Evolutionary conservation across 83 land plant genomes (phyloP), one percentile per base, ranked within the genome.

Genomic region (Diphasiastrum complanatum): DNA sequence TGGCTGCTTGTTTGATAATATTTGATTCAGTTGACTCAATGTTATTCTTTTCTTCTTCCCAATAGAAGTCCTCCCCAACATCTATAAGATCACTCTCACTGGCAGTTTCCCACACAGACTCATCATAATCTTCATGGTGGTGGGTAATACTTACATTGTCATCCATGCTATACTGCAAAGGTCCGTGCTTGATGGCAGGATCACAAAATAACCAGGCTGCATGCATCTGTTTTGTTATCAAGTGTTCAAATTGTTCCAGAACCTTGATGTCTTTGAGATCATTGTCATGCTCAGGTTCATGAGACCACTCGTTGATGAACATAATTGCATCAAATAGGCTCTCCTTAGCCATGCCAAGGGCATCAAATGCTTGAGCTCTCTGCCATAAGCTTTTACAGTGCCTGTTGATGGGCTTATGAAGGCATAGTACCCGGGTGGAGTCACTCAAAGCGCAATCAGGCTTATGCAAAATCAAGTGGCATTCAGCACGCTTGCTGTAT

Each of bases 281-380:
- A 8, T 8, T 8, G 20, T 49, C 8, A 28, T 8, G 6, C 58
- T 54, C 58, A 22, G 33, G 5, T 4, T 25, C 58, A 5, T 28
- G 85, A 22, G 95, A 85, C 49, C 72, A 70, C 51, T 71, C 78
- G 60, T 83, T 83, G 31, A 85, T 70, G 60, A 80, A 88, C 87
- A 79, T 73, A 32, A 92, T 64, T 45, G 84, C 81, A 47, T 92
- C 98, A 64, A 88, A 53, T 34, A 85, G 78, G 76, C 98, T 92
- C 68, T 92, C 97, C 65, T 79, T 85, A 25, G 81, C 69, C 65
- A 81, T 50, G 14, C 81, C 83, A 53, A 75, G 76, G 66, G 83
- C 78, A 57, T 88, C 96, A 69, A 88, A 92, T 24, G 95, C 95
- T 72, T 92, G 90, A 32, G 97, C 72, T 68, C 97, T 67, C 61